phyloP scores from a whole-genome alignment of 306 rosid species.

The Trifolium fragiferum region DNA sequence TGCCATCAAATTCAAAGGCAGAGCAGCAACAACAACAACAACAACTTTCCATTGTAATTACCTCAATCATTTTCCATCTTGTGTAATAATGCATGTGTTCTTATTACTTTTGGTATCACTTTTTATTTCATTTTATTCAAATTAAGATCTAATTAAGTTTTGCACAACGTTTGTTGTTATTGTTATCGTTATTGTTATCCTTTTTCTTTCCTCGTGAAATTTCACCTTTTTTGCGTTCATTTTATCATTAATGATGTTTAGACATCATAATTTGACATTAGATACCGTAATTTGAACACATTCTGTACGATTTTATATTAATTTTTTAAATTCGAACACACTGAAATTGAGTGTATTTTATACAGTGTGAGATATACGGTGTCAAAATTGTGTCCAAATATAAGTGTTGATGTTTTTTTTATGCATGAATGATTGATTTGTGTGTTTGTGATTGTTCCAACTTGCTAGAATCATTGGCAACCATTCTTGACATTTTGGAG shows the following conservation, averaged over 20 bases:
- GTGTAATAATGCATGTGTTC: background rate
- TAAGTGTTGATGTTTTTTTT: background rate
- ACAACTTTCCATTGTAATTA: slow-evolving; percentile 55
- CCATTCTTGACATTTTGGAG: slow-evolving; percentile 37
- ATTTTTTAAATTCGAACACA: background rate
- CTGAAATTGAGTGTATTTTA: background rate
- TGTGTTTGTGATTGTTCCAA: background rate
- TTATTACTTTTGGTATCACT: background rate
- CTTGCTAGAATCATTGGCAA: slow-evolving; percentile 5
- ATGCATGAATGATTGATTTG: background rate
- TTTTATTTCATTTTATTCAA: background rate
- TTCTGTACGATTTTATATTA: no score
- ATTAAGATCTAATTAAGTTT: background rate
- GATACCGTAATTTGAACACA: background rate
- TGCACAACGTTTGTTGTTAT: background rate
- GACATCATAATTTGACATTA: background rate
- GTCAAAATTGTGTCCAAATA: background rate
- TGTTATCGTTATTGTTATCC: background rate
- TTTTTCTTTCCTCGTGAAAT: background rate
- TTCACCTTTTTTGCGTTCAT: background rate
- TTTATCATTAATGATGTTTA: background rate
- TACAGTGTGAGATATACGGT: no score
- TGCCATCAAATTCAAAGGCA: slow-evolving; percentile 29
- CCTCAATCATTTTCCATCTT: background rate
- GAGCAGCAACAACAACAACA: slow-evolving; percentile 45